Percentiles rank a stretch among this genome's conserved stretches.
phyloP scores from a whole-genome alignment of 2,329 filamentous ascomycete species.

The Penicillium sp. region DNA sequence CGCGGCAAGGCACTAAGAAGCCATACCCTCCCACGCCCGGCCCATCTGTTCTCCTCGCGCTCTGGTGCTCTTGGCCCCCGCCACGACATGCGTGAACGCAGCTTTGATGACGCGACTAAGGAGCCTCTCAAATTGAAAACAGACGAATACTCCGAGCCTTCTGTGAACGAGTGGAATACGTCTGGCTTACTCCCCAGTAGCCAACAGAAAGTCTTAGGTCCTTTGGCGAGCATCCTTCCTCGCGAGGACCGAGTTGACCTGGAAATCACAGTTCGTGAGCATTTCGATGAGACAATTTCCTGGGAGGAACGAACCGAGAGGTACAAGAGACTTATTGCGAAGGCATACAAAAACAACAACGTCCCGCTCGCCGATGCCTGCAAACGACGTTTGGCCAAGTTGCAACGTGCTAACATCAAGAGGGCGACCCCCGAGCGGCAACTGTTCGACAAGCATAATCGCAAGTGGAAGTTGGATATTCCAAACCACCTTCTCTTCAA shows the following conservation, averaged over 20 bases:
- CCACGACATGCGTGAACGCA: neutral
- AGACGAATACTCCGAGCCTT: neutral
- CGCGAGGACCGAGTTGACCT: constrained; percentile 9
- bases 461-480: neutral
- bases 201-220: neutral
- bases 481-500: neutral
- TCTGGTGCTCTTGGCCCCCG: constrained; percentile 12
- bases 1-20: constrained; percentile 27
- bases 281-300: neutral
- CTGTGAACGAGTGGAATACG: neutral
- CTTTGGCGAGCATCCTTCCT: constrained; percentile 2
- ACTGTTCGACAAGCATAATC: neutral
- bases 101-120: neutral
- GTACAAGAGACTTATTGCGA: neutral
- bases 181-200: neutral
- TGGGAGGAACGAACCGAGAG: neutral
- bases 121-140: neutral
- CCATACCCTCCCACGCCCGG: neutral
- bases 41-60: neutral
- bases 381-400: neutral
- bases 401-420: neutral
- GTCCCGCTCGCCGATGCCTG: neutral
- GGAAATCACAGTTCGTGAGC: neutral
- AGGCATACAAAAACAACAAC: neutral
- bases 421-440: neutral